Base-by-base conservation (phyloP, 1,139 yeast genomes). In the Yamadazyma conglobata region DNA sequence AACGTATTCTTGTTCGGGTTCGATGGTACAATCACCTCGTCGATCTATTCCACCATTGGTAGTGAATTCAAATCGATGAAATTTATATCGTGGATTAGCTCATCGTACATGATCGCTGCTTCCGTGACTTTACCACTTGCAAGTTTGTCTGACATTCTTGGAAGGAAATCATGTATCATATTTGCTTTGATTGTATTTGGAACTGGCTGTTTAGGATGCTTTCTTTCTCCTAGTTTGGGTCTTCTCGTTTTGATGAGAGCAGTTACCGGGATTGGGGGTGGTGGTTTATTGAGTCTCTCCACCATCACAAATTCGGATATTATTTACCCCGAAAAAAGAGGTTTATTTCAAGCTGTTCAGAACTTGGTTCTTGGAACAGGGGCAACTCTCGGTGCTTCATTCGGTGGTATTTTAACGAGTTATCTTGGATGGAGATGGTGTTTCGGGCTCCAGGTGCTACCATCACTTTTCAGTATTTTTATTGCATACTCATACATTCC, bases 81-180 rank as follows among this genome's bases (percentile, higher is more conserved):
- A 18, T 39, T 56, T 30, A 56, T 59, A 10, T 55, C 65, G 5
- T 65, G 65, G 30, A 47, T 57, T 29, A 55, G 61, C 9, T 44
- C 58, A 11, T 57, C 66, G 6, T 65, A 64, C 35, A 38, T 57
- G 24, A 47, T 57, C 30, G 52, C 61, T 8, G 45, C 57, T 10
- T 54, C 61, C 3, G 58, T 60, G 4, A 54, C 54, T 38, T 62
- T 52, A 31, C 58, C 59, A 9, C 39, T 73, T 15, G 79, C 79
- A 8, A 66, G 73, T 28, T 50, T 73, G 11, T 67, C 76, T 4
- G 79, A 73, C 39, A 56, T 75, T n/a, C 56, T 73, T 22, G 79
- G 79, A 1, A 49, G 82, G 31, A 68, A 69, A 35, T 32, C 30
- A 10, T 52, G 57, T 38, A 42, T 51, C 10, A 37, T 47, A 17